A percentile compares a stretch with the other conserved stretches of the same genome.
phyloP scores from a whole-genome alignment of 306 rosid species.

The Pueraria montana region DNA sequence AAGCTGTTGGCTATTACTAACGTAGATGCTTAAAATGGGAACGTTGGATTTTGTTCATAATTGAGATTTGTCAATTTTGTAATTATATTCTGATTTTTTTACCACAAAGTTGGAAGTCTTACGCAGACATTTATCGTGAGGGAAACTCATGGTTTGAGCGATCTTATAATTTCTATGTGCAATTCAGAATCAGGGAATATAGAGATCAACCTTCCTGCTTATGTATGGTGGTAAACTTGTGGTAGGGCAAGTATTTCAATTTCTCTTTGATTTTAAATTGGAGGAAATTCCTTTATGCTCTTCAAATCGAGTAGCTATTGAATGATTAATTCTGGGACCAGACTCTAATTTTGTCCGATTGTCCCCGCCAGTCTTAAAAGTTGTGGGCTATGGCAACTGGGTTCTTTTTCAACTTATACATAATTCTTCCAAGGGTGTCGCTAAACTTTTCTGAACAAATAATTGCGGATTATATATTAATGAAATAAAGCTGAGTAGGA shows the following conservation, averaged over 20 bases:
- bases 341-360: too few relatives aligned
- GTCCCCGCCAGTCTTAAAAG: too few relatives aligned
- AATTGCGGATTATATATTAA: too few relatives aligned
- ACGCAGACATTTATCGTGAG: slow-evolving; percentile 6
- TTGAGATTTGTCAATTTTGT: slow-evolving; percentile 32
- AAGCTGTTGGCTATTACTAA: slow-evolving; percentile 74
- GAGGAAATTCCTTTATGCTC: slow-evolving; percentile 8
- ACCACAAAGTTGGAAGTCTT: slow-evolving; percentile 24
- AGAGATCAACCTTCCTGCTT: slow-evolving; percentile 12
- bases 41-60: slow-evolving; percentile 10
- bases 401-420: too few relatives aligned
- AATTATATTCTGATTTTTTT: slow-evolving; percentile 29
- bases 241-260: slow-evolving; percentile 20
- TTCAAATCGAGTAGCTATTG: slow-evolving; percentile 3
- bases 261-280: slow-evolving; percentile 1
- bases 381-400: too few relatives aligned
- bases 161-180: not conserved
- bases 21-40: slow-evolving; percentile 7
- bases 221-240: slow-evolving; percentile 34
- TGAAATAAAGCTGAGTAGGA: too few relatives aligned
- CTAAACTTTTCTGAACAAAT: too few relatives aligned
- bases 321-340: not conserved
- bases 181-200: not conserved
- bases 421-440: too few relatives aligned
- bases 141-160: slow-evolving; percentile 7